Evolutionary conservation across 805 yeast species (phyloP).

Genomic region (Teunomyces aglyptinius): DNA sequence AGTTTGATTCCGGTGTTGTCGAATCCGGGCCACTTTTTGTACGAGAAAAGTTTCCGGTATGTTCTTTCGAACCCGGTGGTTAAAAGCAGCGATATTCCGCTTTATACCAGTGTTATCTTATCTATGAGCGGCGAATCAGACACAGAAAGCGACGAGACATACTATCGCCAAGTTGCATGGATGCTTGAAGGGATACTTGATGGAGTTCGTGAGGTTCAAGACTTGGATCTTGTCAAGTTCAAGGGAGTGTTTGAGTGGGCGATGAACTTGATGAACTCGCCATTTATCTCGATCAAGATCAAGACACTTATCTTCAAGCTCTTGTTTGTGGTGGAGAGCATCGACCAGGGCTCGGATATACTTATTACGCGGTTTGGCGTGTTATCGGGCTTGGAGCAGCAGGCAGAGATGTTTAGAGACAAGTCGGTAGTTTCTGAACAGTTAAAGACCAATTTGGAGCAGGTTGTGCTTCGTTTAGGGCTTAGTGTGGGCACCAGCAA

Average conservation of each 20-base stretch:
- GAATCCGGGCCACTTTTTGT: constrained; percentile 72
- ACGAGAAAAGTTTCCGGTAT: constrained; percentile 69
- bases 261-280: constrained; percentile 52
- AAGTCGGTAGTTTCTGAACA: constrained; percentile 19
- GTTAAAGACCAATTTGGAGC: constrained; percentile 41
- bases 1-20: constrained; percentile 54
- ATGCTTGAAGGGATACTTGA: constrained; percentile 47
- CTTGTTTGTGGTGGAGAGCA: constrained; percentile 46
- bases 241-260: constrained; percentile 68
- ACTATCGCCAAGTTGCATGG: constrained; percentile 67
- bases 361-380: constrained; percentile 57
- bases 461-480: constrained; percentile 45
- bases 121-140: constrained; percentile 22
- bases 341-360: constrained; percentile 57
- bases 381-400: constrained; percentile 23
- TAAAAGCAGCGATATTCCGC: constrained; percentile 43
- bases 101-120: constrained; percentile 38
- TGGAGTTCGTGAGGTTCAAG: constrained; percentile 48
- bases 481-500: constrained; percentile 44
- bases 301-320: constrained; percentile 41
- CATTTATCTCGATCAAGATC: constrained; percentile 43
- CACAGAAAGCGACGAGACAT: constrained; percentile 44
- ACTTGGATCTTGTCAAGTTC: constrained; percentile 51
- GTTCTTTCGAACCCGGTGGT: constrained; percentile 55
- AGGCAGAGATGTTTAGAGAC: constrained; percentile 6